Evolutionary conservation across 352 stramenopile species (phyloP).

Genomic region (Pythium dissotocum): DNA sequence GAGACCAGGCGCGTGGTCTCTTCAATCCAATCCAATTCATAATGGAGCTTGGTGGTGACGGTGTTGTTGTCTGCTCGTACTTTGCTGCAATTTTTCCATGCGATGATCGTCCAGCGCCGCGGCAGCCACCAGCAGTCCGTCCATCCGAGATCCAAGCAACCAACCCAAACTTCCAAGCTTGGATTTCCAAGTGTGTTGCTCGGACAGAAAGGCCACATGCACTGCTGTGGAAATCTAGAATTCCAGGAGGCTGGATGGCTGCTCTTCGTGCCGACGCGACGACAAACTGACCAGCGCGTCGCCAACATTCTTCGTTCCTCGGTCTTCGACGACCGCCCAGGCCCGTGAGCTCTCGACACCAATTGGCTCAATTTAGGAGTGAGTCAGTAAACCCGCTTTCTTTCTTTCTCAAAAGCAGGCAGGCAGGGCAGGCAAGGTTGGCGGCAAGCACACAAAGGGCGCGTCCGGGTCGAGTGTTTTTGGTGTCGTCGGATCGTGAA

Average conservation of each 20-base stretch:
- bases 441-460: no score
- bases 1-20: slow-evolving; percentile 2
- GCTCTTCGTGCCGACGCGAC: slow-evolving; percentile 2
- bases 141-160: not conserved
- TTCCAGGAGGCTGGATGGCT: not conserved
- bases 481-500: not conserved
- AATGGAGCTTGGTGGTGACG: no score
- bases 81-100: not conserved
- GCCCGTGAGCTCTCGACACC: not conserved
- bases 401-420: not conserved
- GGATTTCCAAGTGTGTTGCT: not conserved
- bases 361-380: not conserved
- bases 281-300: not conserved
- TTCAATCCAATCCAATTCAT: not conserved
- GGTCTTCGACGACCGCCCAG: not conserved
- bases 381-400: not conserved
- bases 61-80: not conserved
- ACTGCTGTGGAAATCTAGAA: not conserved
- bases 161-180: not conserved
- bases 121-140: not conserved
- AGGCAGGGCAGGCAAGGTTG: no score
- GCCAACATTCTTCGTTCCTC: not conserved
- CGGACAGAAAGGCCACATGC: not conserved
- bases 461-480: not conserved
- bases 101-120: not conserved